Percentiles rank a stretch among this genome's conserved stretches.
These are phyloP conservation scores for Sporothrix globosa DNA, from an alignment of 2,329 filamentous ascomycete species.

Conservation along the genomic window DNA sequence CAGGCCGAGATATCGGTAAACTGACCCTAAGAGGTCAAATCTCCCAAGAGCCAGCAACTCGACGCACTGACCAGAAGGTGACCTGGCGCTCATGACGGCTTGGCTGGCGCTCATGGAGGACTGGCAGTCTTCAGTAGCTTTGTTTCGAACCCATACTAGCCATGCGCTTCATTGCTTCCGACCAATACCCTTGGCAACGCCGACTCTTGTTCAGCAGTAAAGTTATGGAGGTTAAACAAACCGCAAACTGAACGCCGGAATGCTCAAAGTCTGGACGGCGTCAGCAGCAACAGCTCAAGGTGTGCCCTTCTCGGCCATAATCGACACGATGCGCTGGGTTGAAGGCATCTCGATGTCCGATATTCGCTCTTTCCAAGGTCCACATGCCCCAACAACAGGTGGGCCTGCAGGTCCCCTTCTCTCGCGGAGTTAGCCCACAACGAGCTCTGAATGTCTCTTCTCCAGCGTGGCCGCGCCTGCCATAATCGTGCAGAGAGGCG, in stretches of 20 bases:
- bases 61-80: constrained; percentile 11
- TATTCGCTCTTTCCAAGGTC: background rate
- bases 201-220: background rate
- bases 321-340: constrained; percentile 5
- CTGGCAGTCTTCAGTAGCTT: background rate
- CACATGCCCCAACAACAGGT: background rate
- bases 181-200: background rate
- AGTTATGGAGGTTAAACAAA: background rate
- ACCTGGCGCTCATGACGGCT: background rate
- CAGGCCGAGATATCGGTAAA: constrained; percentile 13
- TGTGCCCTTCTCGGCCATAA: constrained; percentile 8
- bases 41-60: background rate
- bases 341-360: constrained; percentile 3
- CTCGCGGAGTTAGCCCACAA: background rate
- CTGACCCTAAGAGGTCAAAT: background rate
- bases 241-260: too few species aligned
- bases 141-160: background rate
- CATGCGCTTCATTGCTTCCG: constrained; percentile 10
- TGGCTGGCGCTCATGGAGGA: background rate
- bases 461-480: background rate
- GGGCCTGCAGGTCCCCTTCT: background rate
- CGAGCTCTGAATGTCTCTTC: background rate
- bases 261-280: too few species aligned
- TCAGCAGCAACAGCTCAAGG: background rate
- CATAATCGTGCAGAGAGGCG: too few species aligned